Conservation (phyloP, 1,284 basidiomycete genomes). For the Wolfiporia cocos region DNA sequence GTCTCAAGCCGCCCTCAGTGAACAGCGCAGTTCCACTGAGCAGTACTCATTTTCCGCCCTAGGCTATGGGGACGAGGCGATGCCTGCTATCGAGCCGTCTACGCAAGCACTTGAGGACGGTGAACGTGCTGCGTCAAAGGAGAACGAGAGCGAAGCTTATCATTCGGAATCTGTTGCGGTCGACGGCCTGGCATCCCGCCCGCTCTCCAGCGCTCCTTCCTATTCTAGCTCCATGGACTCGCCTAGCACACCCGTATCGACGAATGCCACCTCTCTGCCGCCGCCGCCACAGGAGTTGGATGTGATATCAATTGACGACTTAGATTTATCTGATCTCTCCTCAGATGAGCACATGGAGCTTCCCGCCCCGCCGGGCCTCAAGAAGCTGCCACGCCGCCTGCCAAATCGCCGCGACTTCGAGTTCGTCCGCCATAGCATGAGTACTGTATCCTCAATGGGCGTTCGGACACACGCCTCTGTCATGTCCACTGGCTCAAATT, state of each 20-base stretch:
- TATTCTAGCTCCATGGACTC: neutral
- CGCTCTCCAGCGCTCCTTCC: neutral
- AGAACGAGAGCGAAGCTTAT: no score
- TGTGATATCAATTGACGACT: conserved; percentile 67
- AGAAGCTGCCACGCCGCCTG: conserved; percentile 48
- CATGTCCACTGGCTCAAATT: conserved; percentile 32
- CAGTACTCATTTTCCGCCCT: no score
- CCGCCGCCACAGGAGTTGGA: conserved; percentile 45
- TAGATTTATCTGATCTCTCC: conserved; percentile 69
- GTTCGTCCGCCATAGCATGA: conserved; percentile 59
- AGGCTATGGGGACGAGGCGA: no score
- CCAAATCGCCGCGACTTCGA: conserved; percentile 73
- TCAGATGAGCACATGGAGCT: conserved; percentile 36
- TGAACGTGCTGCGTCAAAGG: no score
- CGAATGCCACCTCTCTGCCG: neutral
- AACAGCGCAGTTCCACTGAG: neutral
- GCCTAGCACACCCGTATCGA: neutral
- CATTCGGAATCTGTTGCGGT: no score
- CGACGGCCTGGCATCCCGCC: no score
- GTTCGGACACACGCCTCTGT: conserved; percentile 54
- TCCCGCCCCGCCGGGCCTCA: conserved; percentile 43
- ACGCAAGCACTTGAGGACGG: no score
- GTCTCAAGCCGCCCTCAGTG: conserved; percentile 4
- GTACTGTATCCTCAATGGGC: conserved; percentile 74
- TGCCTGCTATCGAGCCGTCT: no score